A percentile compares a stretch with the other conserved stretches of the same genome.
These are phyloP conservation scores for Cladochytrium tenue DNA, from an alignment of 371 early-diverging fungal species.

Conservation along the genomic window DNA sequence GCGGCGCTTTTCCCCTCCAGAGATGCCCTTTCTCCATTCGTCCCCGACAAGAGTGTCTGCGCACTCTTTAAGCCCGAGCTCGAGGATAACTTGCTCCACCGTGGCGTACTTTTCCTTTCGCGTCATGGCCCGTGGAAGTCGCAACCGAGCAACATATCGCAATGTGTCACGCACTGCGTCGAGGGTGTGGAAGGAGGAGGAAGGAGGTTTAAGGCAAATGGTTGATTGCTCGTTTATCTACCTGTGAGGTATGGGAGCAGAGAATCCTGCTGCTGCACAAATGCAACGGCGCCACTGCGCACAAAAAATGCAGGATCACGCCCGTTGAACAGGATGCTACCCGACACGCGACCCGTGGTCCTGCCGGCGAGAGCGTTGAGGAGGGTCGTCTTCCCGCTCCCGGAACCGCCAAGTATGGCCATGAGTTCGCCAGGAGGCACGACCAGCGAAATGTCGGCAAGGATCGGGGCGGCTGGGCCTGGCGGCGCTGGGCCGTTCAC, in stretches of 20 bases:
- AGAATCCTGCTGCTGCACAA: conserved; percentile 45
- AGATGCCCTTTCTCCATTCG: conserved; percentile 82
- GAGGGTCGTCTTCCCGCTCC: conserved; percentile 37
- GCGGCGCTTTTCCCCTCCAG: conserved; percentile 46
- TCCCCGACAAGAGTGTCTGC: conserved; percentile 80
- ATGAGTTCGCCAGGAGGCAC: conserved; percentile 28
- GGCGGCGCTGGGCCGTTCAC: no score
- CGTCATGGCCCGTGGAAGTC: conserved; percentile 64
- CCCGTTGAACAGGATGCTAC: conserved; percentile 25
- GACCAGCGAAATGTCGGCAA: conserved; percentile 17
- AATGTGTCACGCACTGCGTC: conserved; percentile 60
- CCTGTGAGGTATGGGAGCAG: conserved; percentile 43
- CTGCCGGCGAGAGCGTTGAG: conserved; percentile 32
- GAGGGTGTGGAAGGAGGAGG: conserved; percentile 15
- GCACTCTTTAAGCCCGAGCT: conserved; percentile 77
- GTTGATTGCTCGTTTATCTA: neutral
- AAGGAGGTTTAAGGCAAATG: neutral
- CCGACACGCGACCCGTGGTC: conserved; percentile 8
- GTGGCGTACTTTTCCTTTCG: conserved; percentile 42
- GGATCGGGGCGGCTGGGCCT: no score
- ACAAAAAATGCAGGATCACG: conserved; percentile 10
- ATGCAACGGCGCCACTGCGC: conserved; percentile 31
- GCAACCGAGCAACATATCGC: conserved; percentile 76
- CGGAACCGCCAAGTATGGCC: conserved; percentile 34
- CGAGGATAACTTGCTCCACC: conserved; percentile 73